These are phyloP conservation scores for Chlorella variabilis DNA, from an alignment of 163 green algal species.

Conservation along the genomic window DNA sequence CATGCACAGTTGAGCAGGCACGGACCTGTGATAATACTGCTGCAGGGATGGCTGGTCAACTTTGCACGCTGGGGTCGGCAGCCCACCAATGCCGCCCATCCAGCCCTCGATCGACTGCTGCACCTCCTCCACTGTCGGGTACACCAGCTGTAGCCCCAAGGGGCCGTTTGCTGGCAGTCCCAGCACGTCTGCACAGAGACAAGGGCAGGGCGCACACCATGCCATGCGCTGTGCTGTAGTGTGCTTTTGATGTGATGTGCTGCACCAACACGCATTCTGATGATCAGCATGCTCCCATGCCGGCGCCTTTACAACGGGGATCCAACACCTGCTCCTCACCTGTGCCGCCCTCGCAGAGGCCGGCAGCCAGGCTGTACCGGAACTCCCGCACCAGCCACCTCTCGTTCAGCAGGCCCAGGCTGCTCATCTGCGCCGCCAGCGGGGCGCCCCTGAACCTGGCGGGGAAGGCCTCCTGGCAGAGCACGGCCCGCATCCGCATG, in stretches of 20 bases:
- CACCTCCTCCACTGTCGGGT: conserved; percentile 76
- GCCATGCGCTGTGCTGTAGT: too few species aligned
- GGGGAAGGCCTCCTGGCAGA: conserved; percentile 44
- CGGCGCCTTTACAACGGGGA: too few species aligned
- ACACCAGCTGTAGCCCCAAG: conserved; percentile 65
- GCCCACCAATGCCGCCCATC: too few species aligned
- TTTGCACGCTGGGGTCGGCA: conserved; percentile 45
- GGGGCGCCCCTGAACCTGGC: conserved; percentile 43
- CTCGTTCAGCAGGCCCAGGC: conserved; percentile 68
- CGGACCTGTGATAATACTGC: conserved; percentile 57
- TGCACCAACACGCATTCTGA: too few species aligned
- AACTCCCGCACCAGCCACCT: conserved; percentile 72
- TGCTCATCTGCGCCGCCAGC: conserved; percentile 77
- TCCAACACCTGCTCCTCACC: too few species aligned
- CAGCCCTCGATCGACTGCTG: background rate
- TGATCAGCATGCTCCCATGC: too few species aligned
- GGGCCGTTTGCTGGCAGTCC: background rate
- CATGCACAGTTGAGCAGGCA: too few species aligned
- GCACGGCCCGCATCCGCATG: conserved; percentile 59
- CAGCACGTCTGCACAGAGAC: background rate
- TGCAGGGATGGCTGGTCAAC: conserved; percentile 69
- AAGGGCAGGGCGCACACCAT: too few species aligned
- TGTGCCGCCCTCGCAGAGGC: background rate
- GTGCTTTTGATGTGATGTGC: too few species aligned
- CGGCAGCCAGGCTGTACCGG: conserved; percentile 51